Evolutionary conservation across 2,329 filamentous ascomycete genomes (phyloP).

Genomic region (Trichoderma sp.): DNA sequence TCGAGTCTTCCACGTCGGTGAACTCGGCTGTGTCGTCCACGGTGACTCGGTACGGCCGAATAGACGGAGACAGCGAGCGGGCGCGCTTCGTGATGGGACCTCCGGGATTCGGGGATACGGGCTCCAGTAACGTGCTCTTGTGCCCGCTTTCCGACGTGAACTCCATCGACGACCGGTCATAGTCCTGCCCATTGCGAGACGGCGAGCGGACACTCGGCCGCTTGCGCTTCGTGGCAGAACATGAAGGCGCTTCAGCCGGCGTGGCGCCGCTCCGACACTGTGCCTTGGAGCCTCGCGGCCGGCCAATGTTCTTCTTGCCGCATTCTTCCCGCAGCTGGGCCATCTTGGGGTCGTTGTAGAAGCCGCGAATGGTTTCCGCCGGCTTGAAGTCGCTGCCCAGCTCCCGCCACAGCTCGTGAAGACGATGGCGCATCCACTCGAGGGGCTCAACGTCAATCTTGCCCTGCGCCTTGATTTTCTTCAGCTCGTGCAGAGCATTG

Average conservation of each 20-base stretch:
- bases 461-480: conserved; percentile 49
- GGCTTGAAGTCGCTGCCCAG: conserved; percentile 55
- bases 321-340: conserved; percentile 53
- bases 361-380: conserved; percentile 53
- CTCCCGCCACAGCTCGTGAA: conserved; percentile 52
- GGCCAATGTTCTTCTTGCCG: conserved; percentile 60
- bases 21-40: conserved; percentile 7
- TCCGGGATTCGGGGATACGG: conserved; percentile 25
- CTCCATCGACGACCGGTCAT: conserved; percentile 36
- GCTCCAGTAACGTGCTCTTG: conserved; percentile 5
- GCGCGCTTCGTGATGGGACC: conserved; percentile 34
- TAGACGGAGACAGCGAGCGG: conserved; percentile 33
- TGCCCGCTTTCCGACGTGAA: conserved; percentile 36
- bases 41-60: conserved; percentile 3
- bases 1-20: conserved; percentile 53
- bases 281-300: conserved; percentile 53
- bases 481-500: conserved; percentile 55
- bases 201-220: conserved; percentile 40
- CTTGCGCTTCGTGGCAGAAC: conserved; percentile 37
- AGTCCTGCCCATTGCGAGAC: conserved; percentile 2
- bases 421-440: conserved; percentile 60
- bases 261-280: conserved; percentile 33
- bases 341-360: conserved; percentile 60
- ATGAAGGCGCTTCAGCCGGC: conserved; percentile 29
- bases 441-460: conserved; percentile 53